Base-by-base conservation (phyloP, 306 rosid species). In the Dryas octopetala region DNA sequence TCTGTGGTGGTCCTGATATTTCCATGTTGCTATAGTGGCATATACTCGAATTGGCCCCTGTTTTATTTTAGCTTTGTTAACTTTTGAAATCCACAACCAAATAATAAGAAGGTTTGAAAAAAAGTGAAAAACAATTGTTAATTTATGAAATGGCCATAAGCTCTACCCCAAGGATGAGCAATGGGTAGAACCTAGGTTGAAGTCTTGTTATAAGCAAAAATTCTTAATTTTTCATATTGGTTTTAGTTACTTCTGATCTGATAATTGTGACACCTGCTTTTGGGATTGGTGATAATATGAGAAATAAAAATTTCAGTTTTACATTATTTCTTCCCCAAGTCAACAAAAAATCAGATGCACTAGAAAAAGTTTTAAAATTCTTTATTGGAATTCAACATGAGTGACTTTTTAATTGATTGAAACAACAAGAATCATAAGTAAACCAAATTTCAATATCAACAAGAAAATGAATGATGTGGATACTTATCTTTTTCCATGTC, bases 401-500 rank as follows among this genome's bases (percentile, higher is more conserved):
- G 41, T 13, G 62, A 41, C 46, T 64, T 55, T 11, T 55, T 11
- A 28, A 28, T 65, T 55, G 41, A 60, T 47, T 5, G n/a, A 43
- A 53, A 54, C 10, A 28, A 64, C 3, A 64, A 19, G 7, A 70
- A 40, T 70, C n/a, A 15, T 48, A 53, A 2, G 51, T 16, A 15
- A 15, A 65, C 16, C 4, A 77, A 41, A 61, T 41, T 52, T 43
- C 15, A 48, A 47, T 48, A 45, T 68, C 16, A 48, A 38, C 7
- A 15, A 48, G 38, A 66, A 73, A 66, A 9, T 16, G n/a, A 57
- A 26, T 73, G 62, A 72, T 80, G 48, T 68, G 66, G 75, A 76
- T 80, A 64, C 79, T 87, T 73, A 82, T 79, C 23, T 46, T 70
- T 71, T 23, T 62, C 55, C 63, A 60, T 86, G 77, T 81, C 59